phyloP scores from a whole-genome alignment of 495 filamentous ascomycete genomes.

The Venustampulla echinocandica region DNA sequence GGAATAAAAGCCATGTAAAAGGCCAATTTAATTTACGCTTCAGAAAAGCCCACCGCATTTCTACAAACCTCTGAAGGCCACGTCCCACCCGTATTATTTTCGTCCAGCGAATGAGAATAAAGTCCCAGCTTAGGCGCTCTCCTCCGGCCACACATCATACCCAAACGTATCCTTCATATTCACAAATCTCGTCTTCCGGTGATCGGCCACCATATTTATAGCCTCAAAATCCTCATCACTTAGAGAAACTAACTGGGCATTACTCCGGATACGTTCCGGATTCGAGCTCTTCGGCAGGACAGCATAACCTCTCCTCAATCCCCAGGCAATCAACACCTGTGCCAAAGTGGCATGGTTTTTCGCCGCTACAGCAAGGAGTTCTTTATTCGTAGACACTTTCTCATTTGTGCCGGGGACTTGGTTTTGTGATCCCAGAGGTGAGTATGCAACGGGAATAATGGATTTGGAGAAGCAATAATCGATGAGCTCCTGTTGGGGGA shows the following conservation, averaged over 20 bases:
- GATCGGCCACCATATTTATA: slow-evolving; percentile 50
- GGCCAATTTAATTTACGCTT: no score
- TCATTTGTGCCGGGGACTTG: slow-evolving; percentile 59
- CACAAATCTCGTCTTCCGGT: slow-evolving; percentile 59
- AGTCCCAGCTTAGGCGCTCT: slow-evolving; percentile 1
- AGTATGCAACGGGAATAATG: slow-evolving; percentile 45
- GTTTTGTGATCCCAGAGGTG: slow-evolving; percentile 50
- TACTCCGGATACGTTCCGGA: slow-evolving; percentile 34
- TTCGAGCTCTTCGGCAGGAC: slow-evolving; percentile 43
- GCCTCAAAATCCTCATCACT: slow-evolving; percentile 32
- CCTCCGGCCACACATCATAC: slow-evolving; percentile 24
- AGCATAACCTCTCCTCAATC: slow-evolving; percentile 39
- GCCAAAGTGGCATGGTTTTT: slow-evolving; percentile 31
- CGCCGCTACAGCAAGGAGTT: slow-evolving; percentile 38
- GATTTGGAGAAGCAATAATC: slow-evolving; percentile 28
- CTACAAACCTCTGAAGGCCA: no score
- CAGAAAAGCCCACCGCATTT: no score
- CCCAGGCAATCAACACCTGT: slow-evolving; percentile 38
- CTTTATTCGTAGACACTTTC: slow-evolving; percentile 50
- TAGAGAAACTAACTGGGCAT: slow-evolving; percentile 26
- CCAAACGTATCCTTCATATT: slow-evolving; percentile 62
- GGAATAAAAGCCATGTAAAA: no score
- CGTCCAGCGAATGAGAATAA: no score
- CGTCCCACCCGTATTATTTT: no score
- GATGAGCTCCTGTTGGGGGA: slow-evolving; percentile 26